Evolutionary conservation across 2,329 filamentous ascomycete genomes (phyloP), one percentile per base, ranked within the genome.

Genomic region (Cercospora brassicicola): DNA sequence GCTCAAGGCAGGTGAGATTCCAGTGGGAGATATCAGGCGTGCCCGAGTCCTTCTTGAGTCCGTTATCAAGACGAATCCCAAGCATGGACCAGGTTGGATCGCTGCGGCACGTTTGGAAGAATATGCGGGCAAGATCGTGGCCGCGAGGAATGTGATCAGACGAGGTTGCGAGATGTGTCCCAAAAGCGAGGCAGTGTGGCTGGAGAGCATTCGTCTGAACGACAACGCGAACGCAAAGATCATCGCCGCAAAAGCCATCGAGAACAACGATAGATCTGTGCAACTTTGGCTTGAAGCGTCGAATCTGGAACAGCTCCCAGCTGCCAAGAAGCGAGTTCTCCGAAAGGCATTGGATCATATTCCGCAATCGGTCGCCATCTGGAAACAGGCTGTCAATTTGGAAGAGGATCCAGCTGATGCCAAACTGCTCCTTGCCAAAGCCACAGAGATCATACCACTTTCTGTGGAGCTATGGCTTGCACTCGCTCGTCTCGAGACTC

Each of bases 391-490:
- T 4, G 94, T 99, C 70, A 98, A 98, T 74, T 83, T 98, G 65
- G 95, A 98, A 77, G 94, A 97, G 76, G 91, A 97, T 73, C 88
- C 91, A 0, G 91, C 90, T 31, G 93, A 97, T 81, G 96, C 96
- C 4, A 90, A 90, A 70, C 84, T 99, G 65, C 85, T 99, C 64
- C 87, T 99, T 57, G 94, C 93, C 59, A 97, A 97, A 81, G 96
- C 96, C 0, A 96, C 94, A 0, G 94, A 99, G 75, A 91, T 97
- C 67, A 96, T 99, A 65, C 94, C 94, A 0, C 84, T 96, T 6
- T 97, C 94, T 0, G 90, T 97, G 42, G 96, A 99, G 77, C 83
- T 99, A 1, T 99, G 95, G 95, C 86, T 99, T 56, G 95, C 94
- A 1, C 86, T 98, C 67, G 95, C 95, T 30, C 91, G 93, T 39